These are phyloP conservation scores for Thermothelomyces thermophilus DNA, from an alignment of 2,329 filamentous ascomycete genomes.

Conservation along the genomic window DNA sequence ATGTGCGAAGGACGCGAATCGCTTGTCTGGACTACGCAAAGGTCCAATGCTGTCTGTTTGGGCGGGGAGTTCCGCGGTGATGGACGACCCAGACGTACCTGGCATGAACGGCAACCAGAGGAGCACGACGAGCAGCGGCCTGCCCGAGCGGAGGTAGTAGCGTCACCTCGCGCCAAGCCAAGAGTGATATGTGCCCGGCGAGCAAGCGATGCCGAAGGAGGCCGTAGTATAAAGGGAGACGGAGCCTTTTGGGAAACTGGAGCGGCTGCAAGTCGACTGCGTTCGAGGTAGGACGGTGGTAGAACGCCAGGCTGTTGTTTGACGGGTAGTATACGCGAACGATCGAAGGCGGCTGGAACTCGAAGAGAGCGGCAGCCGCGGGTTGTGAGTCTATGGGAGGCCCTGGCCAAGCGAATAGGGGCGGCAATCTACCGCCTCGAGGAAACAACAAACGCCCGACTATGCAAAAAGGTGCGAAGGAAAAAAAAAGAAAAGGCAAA, in stretches of 20 bases:
- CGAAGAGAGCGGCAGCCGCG: slow-evolving; percentile 22
- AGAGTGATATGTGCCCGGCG: slow-evolving; percentile 1
- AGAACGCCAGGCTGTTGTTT: not conserved
- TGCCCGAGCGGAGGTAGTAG: slow-evolving; percentile 17
- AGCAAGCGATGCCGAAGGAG: not conserved
- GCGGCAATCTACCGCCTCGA: slow-evolving; percentile 3
- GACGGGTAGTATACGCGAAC: not conserved
- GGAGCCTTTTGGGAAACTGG: not conserved
- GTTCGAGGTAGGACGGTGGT: slow-evolving; percentile 10
- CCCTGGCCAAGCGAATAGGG: slow-evolving; percentile 7
- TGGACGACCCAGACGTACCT: slow-evolving; percentile 17
- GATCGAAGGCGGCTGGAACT: slow-evolving; percentile 12
- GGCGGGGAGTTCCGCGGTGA: no score
- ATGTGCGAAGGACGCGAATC: no score
- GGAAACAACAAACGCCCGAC: slow-evolving; percentile 13
- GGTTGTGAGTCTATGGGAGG: not conserved
- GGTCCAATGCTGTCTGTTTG: no score
- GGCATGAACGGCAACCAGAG: slow-evolving; percentile 26
- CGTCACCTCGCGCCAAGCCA: slow-evolving; percentile 1
- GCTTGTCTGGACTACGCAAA: no score
- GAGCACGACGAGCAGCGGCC: slow-evolving; percentile 20
- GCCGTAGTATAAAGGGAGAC: no score
- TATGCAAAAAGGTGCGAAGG: slow-evolving; percentile 12
- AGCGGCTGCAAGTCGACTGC: slow-evolving; percentile 2
- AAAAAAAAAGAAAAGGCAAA: slow-evolving; percentile 12